These are phyloP conservation scores for Quercus aquifolioides DNA, from an alignment of 306 rosid species.

Conservation along the genomic window DNA sequence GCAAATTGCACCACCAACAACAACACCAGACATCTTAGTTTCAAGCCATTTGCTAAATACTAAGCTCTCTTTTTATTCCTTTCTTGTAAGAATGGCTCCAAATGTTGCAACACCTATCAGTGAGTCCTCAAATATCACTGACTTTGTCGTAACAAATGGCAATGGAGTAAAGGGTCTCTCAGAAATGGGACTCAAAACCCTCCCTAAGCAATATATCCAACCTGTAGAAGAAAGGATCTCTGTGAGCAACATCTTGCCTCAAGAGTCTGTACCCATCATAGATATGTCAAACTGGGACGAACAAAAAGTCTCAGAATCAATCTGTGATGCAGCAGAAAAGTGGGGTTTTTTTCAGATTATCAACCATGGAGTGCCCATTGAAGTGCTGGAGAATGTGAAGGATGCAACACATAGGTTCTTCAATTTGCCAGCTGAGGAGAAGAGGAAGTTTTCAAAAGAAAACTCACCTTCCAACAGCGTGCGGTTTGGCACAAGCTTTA, in stretches of 20 bases:
- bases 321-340: constrained; percentile 57
- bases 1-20: too few relatives aligned
- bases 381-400: too few relatives aligned
- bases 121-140: constrained; percentile 13
- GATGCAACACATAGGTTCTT: too few relatives aligned
- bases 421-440: too few relatives aligned
- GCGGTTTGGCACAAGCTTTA: too few relatives aligned
- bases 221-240: constrained; percentile 41
- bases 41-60: too few relatives aligned
- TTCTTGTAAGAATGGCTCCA: too few relatives aligned
- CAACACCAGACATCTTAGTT: too few relatives aligned
- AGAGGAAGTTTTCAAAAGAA: too few relatives aligned
- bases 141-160: constrained; percentile 42
- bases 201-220: constrained; percentile 52
- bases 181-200: constrained; percentile 14
- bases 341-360: constrained; percentile 64
- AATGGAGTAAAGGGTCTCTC: too few relatives aligned
- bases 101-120: neutral
- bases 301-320: constrained; percentile 23
- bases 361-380: constrained; percentile 53
- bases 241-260: neutral
- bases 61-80: too few relatives aligned
- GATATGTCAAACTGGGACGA: constrained; percentile 45
- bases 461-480: too few relatives aligned
- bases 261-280: constrained; percentile 48